Percentiles rank a stretch among this genome's conserved stretches.
Evolutionary conservation across 192 early-diverging fungal species (phyloP).

Genomic region (Funneliformis mosseae): DNA sequence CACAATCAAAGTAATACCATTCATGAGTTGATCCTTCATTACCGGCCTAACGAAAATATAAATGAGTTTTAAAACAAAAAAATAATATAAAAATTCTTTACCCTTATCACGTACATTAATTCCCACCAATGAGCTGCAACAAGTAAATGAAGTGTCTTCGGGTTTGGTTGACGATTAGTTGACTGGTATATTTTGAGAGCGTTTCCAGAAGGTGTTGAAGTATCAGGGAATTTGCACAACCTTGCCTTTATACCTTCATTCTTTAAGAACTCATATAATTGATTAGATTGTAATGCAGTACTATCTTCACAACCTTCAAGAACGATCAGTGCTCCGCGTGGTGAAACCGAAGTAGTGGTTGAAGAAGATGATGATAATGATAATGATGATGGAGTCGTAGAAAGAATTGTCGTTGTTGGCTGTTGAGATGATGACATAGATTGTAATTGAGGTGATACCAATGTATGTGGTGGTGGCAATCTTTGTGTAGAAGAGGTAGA

Average conservation of each 20-base stretch:
- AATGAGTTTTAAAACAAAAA: not conserved
- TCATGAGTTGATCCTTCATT: slow-evolving; percentile 25
- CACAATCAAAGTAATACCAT: slow-evolving; percentile 28
- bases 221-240: slow-evolving; percentile 34
- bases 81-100: not conserved
- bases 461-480: slow-evolving; percentile 3
- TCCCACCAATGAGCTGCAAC: slow-evolving; percentile 34
- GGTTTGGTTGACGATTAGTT: slow-evolving; percentile 24
- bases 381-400: not conserved
- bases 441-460: not conserved
- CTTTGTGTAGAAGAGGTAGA: not conserved
- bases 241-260: slow-evolving; percentile 27
- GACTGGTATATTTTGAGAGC: slow-evolving; percentile 21
- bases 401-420: not conserved
- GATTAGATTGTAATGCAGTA: slow-evolving; percentile 20
- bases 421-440: not conserved
- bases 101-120: slow-evolving; percentile 14
- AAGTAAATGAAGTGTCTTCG: slow-evolving; percentile 32
- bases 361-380: slow-evolving; percentile 12
- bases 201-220: slow-evolving; percentile 23
- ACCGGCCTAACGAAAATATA: not conserved
- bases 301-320: slow-evolving; percentile 34
- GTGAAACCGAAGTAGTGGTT: not conserved
- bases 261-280: slow-evolving; percentile 29
- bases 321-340: slow-evolving; percentile 31